Percentiles rank a stretch among this genome's conserved stretches.
Conservation (phyloP, 345 rosid species). For the Cardamine occulta region DNA sequence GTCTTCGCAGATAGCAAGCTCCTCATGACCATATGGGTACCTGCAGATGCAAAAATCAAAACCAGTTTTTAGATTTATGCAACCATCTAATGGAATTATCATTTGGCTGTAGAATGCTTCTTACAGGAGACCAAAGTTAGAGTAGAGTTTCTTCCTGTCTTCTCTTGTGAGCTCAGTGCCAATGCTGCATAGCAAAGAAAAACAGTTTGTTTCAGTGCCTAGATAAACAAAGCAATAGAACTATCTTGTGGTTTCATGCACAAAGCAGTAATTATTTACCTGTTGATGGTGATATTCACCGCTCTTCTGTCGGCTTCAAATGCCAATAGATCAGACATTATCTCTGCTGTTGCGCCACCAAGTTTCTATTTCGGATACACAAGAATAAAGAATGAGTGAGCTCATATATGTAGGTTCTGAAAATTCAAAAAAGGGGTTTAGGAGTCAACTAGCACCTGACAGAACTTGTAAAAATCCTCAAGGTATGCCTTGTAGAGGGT, state of each 20-base stretch:
- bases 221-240: neutral
- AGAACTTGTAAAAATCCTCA: constrained; percentile 94
- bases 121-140: constrained; percentile 93
- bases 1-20: constrained; percentile 87
- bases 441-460: constrained; percentile 62
- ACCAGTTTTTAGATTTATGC: neutral
- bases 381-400: neutral
- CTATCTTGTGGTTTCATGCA: neutral
- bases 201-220: neutral
- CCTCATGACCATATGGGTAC: constrained; percentile 87
- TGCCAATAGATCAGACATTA: constrained; percentile 96
- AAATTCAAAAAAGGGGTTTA: neutral
- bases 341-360: constrained; percentile 97
- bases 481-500: constrained; percentile 97
- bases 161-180: constrained; percentile 99
- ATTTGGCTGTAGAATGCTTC: constrained; percentile 20
- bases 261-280: constrained; percentile 46
- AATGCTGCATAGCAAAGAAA: constrained; percentile 58
- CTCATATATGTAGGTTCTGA: neutral
- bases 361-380: constrained; percentile 62
- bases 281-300: constrained; percentile 90
- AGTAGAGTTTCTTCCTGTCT: constrained; percentile 92
- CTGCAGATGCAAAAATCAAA: constrained; percentile 42
- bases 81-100: neutral
- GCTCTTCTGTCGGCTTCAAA: constrained; percentile 99